phyloP scores from a whole-genome alignment of 306 rosid species.

The Inga leiocalycina region DNA sequence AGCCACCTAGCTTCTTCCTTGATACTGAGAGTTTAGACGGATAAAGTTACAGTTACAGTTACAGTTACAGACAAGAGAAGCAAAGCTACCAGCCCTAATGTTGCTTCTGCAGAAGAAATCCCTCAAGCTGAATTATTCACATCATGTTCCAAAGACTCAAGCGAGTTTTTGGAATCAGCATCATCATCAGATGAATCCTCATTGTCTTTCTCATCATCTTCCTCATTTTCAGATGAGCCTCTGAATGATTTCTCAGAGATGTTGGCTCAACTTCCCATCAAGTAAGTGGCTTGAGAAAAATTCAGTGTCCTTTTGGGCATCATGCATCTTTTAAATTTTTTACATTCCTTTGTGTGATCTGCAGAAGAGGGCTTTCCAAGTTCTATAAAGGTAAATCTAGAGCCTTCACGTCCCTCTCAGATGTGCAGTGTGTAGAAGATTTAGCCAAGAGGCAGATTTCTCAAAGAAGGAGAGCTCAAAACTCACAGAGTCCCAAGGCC shows the following conservation, averaged over 20 bases:
- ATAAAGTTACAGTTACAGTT: background rate
- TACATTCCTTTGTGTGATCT: constrained; percentile 5
- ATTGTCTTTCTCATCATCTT: background rate
- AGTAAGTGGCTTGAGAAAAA: constrained; percentile 22
- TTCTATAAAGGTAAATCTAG: constrained; percentile 44
- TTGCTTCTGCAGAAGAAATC: background rate
- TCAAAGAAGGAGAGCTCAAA: constrained; percentile 33
- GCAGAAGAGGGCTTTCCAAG: constrained; percentile 51
- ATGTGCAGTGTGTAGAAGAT: constrained; percentile 44
- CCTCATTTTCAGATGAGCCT: constrained; percentile 1
- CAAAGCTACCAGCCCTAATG: constrained; percentile 4
- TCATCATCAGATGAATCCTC: constrained; percentile 29
- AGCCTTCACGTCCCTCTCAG: constrained; percentile 45
- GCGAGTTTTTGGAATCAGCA: constrained; percentile 21
- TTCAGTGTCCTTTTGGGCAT: background rate
- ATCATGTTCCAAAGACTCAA: background rate
- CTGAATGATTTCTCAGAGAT: constrained; percentile 26
- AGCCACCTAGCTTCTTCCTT: background rate
- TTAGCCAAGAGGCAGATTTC: constrained; percentile 43
- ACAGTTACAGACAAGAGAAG: background rate
- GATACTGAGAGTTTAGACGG: constrained; percentile 8
- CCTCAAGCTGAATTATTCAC: background rate
- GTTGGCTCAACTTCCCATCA: constrained; percentile 27
- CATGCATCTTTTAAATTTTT: background rate
- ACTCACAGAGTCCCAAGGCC: constrained; percentile 34